Percentiles rank a stretch among this genome's conserved stretches.
These are phyloP conservation scores for Salix udensis DNA, from an alignment of 345 rosid species.

Conservation along the genomic window DNA sequence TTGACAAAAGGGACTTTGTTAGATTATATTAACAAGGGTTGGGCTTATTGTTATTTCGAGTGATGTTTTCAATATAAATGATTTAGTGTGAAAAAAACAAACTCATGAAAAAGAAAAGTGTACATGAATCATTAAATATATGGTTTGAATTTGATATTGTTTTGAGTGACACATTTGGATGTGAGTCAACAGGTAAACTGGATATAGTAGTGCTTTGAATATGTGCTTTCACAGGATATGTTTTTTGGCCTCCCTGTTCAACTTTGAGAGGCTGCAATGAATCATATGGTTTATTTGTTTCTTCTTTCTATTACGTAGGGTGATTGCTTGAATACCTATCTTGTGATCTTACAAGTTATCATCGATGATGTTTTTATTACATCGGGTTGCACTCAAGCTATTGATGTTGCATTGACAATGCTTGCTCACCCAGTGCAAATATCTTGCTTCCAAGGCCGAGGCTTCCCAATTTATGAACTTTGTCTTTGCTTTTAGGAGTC, in stretches of 20 bases:
- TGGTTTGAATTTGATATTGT: conserved; percentile 4
- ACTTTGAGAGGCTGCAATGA: not conserved
- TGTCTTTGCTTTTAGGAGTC: conserved; percentile 59
- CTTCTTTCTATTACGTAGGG: conserved; percentile 37
- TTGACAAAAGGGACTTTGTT: not conserved
- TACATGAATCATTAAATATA: not conserved
- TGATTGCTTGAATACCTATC: conserved; percentile 73
- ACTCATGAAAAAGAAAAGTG: not conserved
- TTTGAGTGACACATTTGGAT: no score
- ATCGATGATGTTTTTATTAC: conserved; percentile 79
- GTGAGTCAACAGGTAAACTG: no score
- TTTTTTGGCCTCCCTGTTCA: not conserved
- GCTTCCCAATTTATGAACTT: conserved; percentile 88
- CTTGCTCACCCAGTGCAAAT: conserved; percentile 72
- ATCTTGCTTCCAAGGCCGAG: conserved; percentile 79
- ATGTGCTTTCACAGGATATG: no score
- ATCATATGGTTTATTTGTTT: not conserved
- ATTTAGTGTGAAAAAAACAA: conserved; percentile 5
- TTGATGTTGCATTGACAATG: conserved; percentile 81
- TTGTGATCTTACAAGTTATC: conserved; percentile 67
- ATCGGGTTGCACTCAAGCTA: conserved; percentile 93
- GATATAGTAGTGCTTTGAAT: no score
- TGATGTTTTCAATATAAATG: not conserved
- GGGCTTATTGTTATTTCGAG: not conserved
- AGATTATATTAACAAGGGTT: not conserved